A percentile compares a stretch with the other conserved stretches of the same genome.
phyloP scores from a whole-genome alignment of 2,329 filamentous ascomycete genomes.

The Lasiodiplodia sp. region DNA sequence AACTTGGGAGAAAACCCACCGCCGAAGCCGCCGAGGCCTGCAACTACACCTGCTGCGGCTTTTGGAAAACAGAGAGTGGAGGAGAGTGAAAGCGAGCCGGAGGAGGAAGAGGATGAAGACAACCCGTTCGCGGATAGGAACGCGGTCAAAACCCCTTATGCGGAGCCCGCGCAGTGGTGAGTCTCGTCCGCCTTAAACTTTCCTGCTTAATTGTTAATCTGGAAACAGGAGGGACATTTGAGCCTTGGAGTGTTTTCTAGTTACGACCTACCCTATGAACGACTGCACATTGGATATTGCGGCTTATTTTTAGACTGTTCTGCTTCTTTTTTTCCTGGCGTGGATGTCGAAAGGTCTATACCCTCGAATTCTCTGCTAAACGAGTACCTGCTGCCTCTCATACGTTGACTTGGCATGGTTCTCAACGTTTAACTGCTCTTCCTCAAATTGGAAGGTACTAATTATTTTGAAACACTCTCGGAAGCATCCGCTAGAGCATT shows the following conservation, averaged over 20 bases:
- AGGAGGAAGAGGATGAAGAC: slow-evolving; percentile 72
- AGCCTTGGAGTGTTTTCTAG: background rate
- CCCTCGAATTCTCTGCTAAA: slow-evolving; percentile 6
- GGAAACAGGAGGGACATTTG: slow-evolving; percentile 26
- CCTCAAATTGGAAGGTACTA: background rate
- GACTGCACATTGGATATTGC: slow-evolving; percentile 2
- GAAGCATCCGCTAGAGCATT: background rate
- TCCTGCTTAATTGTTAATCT: background rate
- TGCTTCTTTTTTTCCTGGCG: background rate
- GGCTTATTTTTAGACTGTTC: slow-evolving; percentile 12
- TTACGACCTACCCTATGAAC: slow-evolving; percentile 20
- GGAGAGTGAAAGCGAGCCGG: slow-evolving; percentile 64
- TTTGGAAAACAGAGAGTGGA: slow-evolving; percentile 50
- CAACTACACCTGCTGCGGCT: slow-evolving; percentile 42
- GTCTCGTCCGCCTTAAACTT: background rate
- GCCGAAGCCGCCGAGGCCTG: slow-evolving; percentile 57
- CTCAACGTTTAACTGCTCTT: background rate
- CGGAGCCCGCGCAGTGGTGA: slow-evolving; percentile 48
- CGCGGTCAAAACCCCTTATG: slow-evolving; percentile 61
- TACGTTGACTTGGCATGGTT: background rate
- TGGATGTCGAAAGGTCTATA: slow-evolving; percentile 2
- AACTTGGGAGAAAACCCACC: slow-evolving; percentile 54
- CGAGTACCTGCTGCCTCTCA: slow-evolving; percentile 1
- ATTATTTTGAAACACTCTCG: background rate
- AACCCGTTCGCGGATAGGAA: slow-evolving; percentile 88